Evolutionary conservation across 495 filamentous ascomycete species (phyloP), one percentile per base, ranked within the genome.

Genomic region (Penicillium diatomitis): DNA sequence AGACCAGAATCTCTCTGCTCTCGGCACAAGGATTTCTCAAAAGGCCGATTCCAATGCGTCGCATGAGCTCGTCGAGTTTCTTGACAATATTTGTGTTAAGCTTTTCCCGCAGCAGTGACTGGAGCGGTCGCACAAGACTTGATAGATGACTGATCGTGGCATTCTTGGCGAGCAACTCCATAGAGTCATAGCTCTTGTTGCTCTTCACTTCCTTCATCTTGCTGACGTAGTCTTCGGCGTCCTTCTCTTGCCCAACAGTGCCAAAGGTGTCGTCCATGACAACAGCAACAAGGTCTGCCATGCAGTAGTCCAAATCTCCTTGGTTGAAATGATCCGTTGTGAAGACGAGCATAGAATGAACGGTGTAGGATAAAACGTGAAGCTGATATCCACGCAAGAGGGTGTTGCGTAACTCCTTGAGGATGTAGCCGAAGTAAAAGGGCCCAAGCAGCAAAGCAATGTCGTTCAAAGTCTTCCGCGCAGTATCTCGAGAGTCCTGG

Each of bases 241-340:
- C 92, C 62, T 99, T 99, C 58, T 99, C 92, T 69, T 92, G 83
- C 9, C 92, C 92, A n/a, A 84, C 82, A n/a, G 79, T 82, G 11
- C 92, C 92, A 62, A 99, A 99, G 8, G 90, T 94, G 61, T 97
- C 94, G 55, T 99, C 92, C 87, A 97, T 94, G 44, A 96, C 84
- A 38, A 99, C 78, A 4, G 80, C 73, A 38, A 88, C 79, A 37
- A 97, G 80, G 11, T 87, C 75, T 4, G 71, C 64, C 32, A 96
- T 68, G 62, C 90, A 97, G 57, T 96, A 90, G 55, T 99, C 89
- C 38, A 97, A 68, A 50, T 88, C 87, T 11, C 92, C 92, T 8
- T 87, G 83, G 32, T 79, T 71, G 61, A 88, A 88, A 2, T 77
- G 69, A n/a, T 86, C 82, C 10, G 82, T 83, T 10, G 81, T 81